phyloP scores from a whole-genome alignment of 768 basidiomycete species.

The Cubamyces lactineus region DNA sequence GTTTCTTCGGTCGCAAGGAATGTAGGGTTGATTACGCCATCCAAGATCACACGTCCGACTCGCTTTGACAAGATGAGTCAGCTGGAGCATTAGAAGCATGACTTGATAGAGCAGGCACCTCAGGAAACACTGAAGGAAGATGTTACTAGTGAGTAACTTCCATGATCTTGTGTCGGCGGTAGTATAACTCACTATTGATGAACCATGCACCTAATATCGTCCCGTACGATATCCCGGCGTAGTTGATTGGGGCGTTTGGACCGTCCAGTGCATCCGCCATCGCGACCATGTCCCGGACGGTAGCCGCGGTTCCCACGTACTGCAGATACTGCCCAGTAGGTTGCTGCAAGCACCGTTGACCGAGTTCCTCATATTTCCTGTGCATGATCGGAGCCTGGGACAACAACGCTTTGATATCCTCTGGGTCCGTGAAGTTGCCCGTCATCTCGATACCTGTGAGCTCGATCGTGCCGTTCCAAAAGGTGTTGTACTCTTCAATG shows the following conservation, averaged over 20 bases:
- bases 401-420: constrained; percentile 9
- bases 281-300: constrained; percentile 17
- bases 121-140: constrained; percentile 14
- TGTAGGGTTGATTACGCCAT: constrained; percentile 14
- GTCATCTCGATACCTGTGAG: constrained; percentile 14
- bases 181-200: constrained; percentile 16
- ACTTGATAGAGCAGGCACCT: not conserved
- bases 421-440: constrained; percentile 14
- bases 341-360: constrained; percentile 8
- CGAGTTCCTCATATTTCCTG: constrained; percentile 15
- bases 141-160: too few species aligned
- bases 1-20: not conserved
- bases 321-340: constrained; percentile 2
- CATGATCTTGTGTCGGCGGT: too few species aligned
- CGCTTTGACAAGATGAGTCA: not conserved
- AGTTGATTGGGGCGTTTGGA: constrained; percentile 11
- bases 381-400: constrained; percentile 18
- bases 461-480: constrained; percentile 19
- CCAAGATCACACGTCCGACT: constrained; percentile 17
- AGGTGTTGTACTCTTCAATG: constrained; percentile 5
- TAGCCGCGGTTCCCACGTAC: constrained; percentile 20
- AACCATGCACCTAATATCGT: constrained; percentile 15
- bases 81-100: too few species aligned
- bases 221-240: constrained; percentile 16
- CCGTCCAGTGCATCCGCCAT: constrained; percentile 24